Conservation (phyloP, 805 yeast genomes). For the Kluyveromyces wickerhamii region DNA sequence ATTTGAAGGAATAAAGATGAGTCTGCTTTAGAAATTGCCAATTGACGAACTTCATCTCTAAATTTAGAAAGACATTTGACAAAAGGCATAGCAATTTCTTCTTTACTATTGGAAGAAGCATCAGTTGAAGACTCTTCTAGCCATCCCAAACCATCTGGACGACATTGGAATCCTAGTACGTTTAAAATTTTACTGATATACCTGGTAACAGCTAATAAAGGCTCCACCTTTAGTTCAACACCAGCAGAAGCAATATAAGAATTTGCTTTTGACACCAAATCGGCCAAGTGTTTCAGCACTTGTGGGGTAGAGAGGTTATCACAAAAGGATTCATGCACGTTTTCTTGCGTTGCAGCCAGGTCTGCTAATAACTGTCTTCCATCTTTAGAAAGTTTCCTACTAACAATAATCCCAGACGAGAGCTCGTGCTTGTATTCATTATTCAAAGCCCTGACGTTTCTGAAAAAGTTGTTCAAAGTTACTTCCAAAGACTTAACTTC, state of each 20-base stretch:
- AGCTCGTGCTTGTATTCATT: constrained; percentile 51
- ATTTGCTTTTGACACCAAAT: constrained; percentile 63
- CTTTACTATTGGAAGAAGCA: constrained; percentile 26
- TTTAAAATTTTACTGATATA: constrained; percentile 66
- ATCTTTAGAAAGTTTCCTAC: constrained; percentile 48
- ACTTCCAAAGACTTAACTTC: constrained; percentile 77
- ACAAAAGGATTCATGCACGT: constrained; percentile 71
- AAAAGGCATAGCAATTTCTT: constrained; percentile 72
- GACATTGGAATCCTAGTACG: constrained; percentile 67
- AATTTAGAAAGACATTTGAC: constrained; percentile 69
- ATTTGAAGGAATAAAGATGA: constrained; percentile 51
- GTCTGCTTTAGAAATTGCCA: constrained; percentile 57
- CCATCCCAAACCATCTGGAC: constrained; percentile 81
- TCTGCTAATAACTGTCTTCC: constrained; percentile 52
- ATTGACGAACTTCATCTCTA: constrained; percentile 71
- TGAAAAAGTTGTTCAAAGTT: constrained; percentile 73
- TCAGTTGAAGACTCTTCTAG: constrained; percentile 28
- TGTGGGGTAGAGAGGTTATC: constrained; percentile 80
- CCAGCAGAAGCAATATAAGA: constrained; percentile 57
- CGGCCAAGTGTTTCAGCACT: constrained; percentile 58
- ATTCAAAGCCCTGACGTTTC: constrained; percentile 74
- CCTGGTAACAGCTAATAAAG: constrained; percentile 50
- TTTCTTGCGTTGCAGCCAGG: constrained; percentile 43
- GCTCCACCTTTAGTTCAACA: constrained; percentile 52
- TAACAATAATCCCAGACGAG: constrained; percentile 41